Conservation (phyloP, 2,329 filamentous ascomycete genomes). For the Colletotrichum trifolii region DNA sequence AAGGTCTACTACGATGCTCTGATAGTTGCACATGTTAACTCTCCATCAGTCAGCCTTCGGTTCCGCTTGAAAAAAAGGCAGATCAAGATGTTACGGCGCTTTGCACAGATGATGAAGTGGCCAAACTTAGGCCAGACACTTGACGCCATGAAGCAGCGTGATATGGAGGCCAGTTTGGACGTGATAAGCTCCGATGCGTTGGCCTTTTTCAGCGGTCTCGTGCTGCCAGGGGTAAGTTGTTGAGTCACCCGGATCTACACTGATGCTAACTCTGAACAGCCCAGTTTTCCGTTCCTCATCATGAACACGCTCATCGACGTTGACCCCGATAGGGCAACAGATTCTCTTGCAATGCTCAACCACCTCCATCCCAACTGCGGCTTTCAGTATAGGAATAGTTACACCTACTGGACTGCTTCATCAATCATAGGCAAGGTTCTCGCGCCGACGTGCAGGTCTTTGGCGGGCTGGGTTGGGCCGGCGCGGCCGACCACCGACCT, state of each 20-base stretch:
- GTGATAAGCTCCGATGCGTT: conserved; percentile 76
- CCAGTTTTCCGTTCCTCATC: conserved; percentile 76
- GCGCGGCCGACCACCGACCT: conserved; percentile 76
- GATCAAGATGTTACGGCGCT: conserved; percentile 74
- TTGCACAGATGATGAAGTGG: conserved; percentile 81
- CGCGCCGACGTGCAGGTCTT: conserved; percentile 75
- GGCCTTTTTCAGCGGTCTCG: conserved; percentile 81
- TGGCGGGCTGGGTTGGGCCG: conserved; percentile 81
- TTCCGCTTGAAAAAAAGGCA: conserved; percentile 75
- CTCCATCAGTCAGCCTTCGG: conserved; percentile 66
- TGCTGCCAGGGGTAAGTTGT: conserved; percentile 73
- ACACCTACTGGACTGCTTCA: conserved; percentile 80
- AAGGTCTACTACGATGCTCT: conserved; percentile 39
- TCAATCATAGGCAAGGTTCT: conserved; percentile 82
- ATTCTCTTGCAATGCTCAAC: conserved; percentile 73
- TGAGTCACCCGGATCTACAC: neutral
- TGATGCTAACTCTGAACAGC: conserved; percentile 45
- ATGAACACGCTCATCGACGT: conserved; percentile 84
- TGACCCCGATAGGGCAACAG: conserved; percentile 74
- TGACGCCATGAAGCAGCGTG: conserved; percentile 69
- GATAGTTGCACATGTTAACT: neutral
- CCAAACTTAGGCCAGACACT: conserved; percentile 76
- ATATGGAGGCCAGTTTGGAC: conserved; percentile 68
- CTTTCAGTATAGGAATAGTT: conserved; percentile 79
- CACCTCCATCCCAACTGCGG: conserved; percentile 76